Evolutionary conservation across 2,329 filamentous ascomycete species (phyloP), one percentile per base, ranked within the genome.

Genomic region (Alternaria sp.): DNA sequence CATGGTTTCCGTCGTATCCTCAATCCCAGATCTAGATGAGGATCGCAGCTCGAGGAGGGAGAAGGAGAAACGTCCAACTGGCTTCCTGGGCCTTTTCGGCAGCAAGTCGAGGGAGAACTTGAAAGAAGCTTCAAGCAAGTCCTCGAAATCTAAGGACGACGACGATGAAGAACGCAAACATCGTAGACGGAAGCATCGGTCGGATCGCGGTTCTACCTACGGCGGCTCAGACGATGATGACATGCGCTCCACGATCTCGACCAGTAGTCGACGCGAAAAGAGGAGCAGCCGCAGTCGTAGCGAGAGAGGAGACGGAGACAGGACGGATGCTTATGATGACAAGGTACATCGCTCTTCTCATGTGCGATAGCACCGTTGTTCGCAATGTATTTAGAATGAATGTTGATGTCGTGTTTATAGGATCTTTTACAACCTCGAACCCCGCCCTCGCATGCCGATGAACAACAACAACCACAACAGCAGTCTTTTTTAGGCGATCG

Each of bases 401-500:
- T 68, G 69, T 75, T 76, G 69, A 75, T 73, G 59, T 61, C 69
- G 66, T 74, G 63, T 67, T 67, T 64, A 68, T 68, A 78, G 76
- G 75, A 78, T 68, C 74, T 60, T 67, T 70, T 68, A 58, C 63
- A 69, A 61, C 68, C 72, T 69, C 73, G 71, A 70, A 65, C 60
- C 50, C 67, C 71, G 58, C 64, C 66, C 55, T 64, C 68, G 63
- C 66, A 69, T 69, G 73, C 70, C 71, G 71, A 71, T 72, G 69
- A 72, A 67, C 70, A 70, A 67, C 67, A 71, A 65, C 61, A 69
- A 54, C 74, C 80, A 77, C 81, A 75, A 75, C 80, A 74, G 64
- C 76, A 84, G 82, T 85, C 87, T 89, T 89, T 89, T 89, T 88
- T 89, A 89, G 87, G 78, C 76, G 82, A 83, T 81, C 83, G 86